Evolutionary conservation across 257 asterid species (phyloP), one percentile per base, ranked within the genome.

Genomic region (Fraxinus excelsior): DNA sequence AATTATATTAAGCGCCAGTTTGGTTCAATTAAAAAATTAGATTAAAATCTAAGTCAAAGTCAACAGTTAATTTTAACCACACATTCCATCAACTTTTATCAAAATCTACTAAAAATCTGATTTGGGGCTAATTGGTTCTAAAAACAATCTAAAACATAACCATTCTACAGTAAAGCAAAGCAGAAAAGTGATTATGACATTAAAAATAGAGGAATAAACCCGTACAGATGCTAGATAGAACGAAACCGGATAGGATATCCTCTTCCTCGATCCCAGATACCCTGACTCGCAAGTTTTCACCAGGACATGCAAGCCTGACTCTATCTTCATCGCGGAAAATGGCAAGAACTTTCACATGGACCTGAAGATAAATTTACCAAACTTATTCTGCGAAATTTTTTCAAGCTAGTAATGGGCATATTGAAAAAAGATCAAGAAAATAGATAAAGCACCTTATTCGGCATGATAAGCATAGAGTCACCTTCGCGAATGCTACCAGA

Each of bases 221-320:
- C 28, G 9, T 88, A 96, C 99, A 92, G 68, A 77, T 13, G 76
- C 94, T 87, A 67, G 85, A 85, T 74, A 91, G 70, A 77, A 93
- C 95, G 78, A 96, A 96, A 23, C 99, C 99, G 3, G 88, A 76
- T 16, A 86, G 3, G 37, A 96, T 87, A 16, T 93, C 97, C 78
- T 96, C 98, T 75, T 96, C 98, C 83, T 96, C 97, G 18, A 96
- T 74, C 68, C 98, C 98, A 64, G 99, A 84, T 68, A 96, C 34
- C 85, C 97, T 86, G 70, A 93, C 96, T 77, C 98, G 92, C 86
- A 96, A 81, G 82, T 96, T 96, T 85, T 96, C 98, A 84, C 98
- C 97, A 65, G 98, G 99, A 80, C 93, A 97, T 7, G 95, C 97
- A 5, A 76, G 78, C 73, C 85, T 83, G 49, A 90, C 99, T 87